phyloP scores from a whole-genome alignment of 495 filamentous ascomycete species.

The Hypoxylon rickii region DNA sequence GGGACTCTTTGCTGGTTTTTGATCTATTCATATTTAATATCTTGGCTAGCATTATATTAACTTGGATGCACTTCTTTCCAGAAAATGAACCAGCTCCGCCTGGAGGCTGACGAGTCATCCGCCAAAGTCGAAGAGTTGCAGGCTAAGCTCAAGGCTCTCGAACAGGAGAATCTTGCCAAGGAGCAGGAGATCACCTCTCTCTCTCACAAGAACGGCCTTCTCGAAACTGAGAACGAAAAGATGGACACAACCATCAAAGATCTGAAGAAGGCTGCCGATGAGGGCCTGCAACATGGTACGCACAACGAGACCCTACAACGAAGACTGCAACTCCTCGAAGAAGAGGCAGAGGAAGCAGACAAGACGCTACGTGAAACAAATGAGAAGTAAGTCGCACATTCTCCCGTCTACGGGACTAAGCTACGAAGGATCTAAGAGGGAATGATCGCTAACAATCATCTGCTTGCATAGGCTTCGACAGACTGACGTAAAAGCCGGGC shows the following conservation, averaged over 20 bases:
- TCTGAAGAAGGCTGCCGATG: slow-evolving; percentile 74
- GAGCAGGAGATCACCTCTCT: slow-evolving; percentile 98
- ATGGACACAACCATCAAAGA: slow-evolving; percentile 76
- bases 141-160: slow-evolving; percentile 80
- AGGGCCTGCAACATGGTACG: slow-evolving; percentile 72
- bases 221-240: slow-evolving; percentile 92
- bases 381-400: slow-evolving; percentile 77
- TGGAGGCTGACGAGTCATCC: slow-evolving; percentile 84
- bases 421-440: neutral
- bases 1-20: too few species aligned
- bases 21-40: too few species aligned
- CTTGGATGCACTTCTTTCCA: slow-evolving; percentile 45
- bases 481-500: slow-evolving; percentile 98
- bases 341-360: slow-evolving; percentile 95
- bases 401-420: neutral
- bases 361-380: slow-evolving; percentile 93
- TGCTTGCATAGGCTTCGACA: slow-evolving; percentile 76
- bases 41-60: slow-evolving; percentile 21
- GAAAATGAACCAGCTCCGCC: slow-evolving; percentile 92
- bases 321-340: slow-evolving; percentile 92
- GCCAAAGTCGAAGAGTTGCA: slow-evolving; percentile 84
- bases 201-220: slow-evolving; percentile 83
- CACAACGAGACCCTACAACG: slow-evolving; percentile 89
- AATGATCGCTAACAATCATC: slow-evolving; percentile 33
- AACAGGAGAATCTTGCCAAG: slow-evolving; percentile 94